Conservation (phyloP, 164 flowering plant species). For the Saururus chinensis region DNA sequence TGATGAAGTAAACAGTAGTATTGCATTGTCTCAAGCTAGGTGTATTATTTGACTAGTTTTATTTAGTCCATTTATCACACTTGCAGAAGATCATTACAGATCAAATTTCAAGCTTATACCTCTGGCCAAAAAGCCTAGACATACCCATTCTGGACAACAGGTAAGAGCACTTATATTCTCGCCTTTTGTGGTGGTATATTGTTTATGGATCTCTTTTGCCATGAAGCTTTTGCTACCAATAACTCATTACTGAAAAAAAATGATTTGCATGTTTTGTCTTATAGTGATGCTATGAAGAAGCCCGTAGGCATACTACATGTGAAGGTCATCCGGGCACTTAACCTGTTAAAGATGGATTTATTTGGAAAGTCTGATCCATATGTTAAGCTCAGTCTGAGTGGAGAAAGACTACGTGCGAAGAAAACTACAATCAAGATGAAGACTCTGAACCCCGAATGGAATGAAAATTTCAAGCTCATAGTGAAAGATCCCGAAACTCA, state of each 20-base stretch:
- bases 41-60: no score
- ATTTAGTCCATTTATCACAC: background rate
- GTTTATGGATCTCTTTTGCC: no score
- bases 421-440: slow-evolving; percentile 52
- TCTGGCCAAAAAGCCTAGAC: background rate
- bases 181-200: background rate
- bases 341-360: slow-evolving; percentile 56
- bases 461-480: slow-evolving; percentile 53
- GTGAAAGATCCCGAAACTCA: slow-evolving; percentile 63
- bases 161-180: background rate
- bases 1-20: no score
- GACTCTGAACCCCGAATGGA: slow-evolving; percentile 67
- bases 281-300: slow-evolving; percentile 38
- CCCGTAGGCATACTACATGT: slow-evolving; percentile 73
- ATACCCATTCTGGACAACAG: background rate
- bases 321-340: slow-evolving; percentile 44
- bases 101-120: background rate
- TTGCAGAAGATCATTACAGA: background rate
- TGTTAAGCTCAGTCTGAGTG: slow-evolving; percentile 53
- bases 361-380: slow-evolving; percentile 72
- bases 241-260: background rate
- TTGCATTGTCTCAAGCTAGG: no score
- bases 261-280: slow-evolving; percentile 1
- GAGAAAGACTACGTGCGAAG: slow-evolving; percentile 41
- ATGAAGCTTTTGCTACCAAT: no score